Evolutionary conservation across 495 filamentous ascomycete genomes (phyloP).

Genomic region (Hypoxylon subgilvum): DNA sequence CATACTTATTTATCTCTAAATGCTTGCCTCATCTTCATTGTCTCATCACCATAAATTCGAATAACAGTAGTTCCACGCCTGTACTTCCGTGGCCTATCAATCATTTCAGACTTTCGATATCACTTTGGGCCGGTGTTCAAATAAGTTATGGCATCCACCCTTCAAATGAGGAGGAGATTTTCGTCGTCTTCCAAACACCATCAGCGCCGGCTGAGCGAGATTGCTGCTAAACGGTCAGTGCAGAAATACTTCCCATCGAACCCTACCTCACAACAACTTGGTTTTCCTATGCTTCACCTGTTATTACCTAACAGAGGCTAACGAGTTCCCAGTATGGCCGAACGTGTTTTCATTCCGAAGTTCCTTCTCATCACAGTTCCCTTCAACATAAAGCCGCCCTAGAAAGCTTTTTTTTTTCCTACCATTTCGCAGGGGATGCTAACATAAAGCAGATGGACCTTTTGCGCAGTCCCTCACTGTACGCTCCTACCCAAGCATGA

Average conservation of each 20-base stretch:
- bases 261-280: background rate
- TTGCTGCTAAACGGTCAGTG: slow-evolving; percentile 36
- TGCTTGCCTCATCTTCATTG: too few relatives aligned
- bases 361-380: background rate
- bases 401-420: background rate
- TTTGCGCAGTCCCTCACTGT: slow-evolving; percentile 54
- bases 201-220: slow-evolving; percentile 27
- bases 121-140: background rate
- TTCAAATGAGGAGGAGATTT: slow-evolving; percentile 31
- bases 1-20: background rate
- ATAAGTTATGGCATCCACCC: slow-evolving; percentile 18
- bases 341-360: background rate
- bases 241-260: background rate
- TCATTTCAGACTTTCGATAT: slow-evolving; percentile 15
- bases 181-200: slow-evolving; percentile 26
- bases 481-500: slow-evolving; percentile 21
- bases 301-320: slow-evolving; percentile 1
- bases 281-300: background rate
- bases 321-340: slow-evolving; percentile 18
- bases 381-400: background rate
- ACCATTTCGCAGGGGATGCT: background rate
- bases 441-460: slow-evolving; percentile 45
- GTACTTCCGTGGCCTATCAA: too few relatives aligned
- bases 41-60: too few relatives aligned
- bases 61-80: too few relatives aligned